A percentile compares a stretch with the other conserved stretches of the same genome.
phyloP scores from a whole-genome alignment of 768 basidiomycete species.

The Trametes meyenii region DNA sequence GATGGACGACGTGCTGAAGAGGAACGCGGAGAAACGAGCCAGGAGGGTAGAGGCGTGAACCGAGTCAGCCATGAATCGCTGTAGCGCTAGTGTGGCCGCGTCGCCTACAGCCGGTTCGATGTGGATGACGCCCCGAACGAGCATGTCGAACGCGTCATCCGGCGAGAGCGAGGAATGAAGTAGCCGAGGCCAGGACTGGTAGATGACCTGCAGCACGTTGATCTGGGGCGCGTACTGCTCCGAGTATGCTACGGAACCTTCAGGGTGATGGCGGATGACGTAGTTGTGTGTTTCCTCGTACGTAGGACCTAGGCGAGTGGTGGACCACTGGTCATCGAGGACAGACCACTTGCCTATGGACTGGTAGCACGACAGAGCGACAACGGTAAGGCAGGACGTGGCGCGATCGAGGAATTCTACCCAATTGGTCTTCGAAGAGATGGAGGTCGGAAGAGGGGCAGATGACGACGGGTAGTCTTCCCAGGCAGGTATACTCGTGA shows the following conservation, averaged over 20 bases:
- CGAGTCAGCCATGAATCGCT: constrained; percentile 69
- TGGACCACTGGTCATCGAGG: constrained; percentile 83
- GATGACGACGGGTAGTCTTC: constrained; percentile 76
- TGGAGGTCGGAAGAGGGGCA: constrained; percentile 55
- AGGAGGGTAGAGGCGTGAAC: constrained; percentile 59
- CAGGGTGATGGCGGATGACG: constrained; percentile 67
- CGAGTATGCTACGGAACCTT: constrained; percentile 70
- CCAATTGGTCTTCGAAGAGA: constrained; percentile 66
- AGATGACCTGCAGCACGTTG: constrained; percentile 71
- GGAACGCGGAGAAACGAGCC: constrained; percentile 64
- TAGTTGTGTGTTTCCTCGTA: constrained; percentile 74
- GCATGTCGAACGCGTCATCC: constrained; percentile 71
- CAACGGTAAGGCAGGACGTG: constrained; percentile 54
- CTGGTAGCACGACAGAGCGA: constrained; percentile 63
- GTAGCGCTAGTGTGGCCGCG: constrained; percentile 68
- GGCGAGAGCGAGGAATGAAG: constrained; percentile 58
- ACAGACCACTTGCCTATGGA: constrained; percentile 76
- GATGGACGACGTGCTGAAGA: constrained; percentile 72
- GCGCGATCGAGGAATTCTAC: constrained; percentile 72
- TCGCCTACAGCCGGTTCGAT: constrained; percentile 76
- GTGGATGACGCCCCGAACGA: constrained; percentile 82
- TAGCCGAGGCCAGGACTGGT: constrained; percentile 85
- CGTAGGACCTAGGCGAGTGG: constrained; percentile 56
- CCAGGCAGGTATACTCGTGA: constrained; percentile 52
- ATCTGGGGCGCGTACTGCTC: constrained; percentile 61